These are phyloP conservation scores for Hypericum perforatum DNA, from an alignment of 345 rosid genomes.

Conservation along the genomic window DNA sequence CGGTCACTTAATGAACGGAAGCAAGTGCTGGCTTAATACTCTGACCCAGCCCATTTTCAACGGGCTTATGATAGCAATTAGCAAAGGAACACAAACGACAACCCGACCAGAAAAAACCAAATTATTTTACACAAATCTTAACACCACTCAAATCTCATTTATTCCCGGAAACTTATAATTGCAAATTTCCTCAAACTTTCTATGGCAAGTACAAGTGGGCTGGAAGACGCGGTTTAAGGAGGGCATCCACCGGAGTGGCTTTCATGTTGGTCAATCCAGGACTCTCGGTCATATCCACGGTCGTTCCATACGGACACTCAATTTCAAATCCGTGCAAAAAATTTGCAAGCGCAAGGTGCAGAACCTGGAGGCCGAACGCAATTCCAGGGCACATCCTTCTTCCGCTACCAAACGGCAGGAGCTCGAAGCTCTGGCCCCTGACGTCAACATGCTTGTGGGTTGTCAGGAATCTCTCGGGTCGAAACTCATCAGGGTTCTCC, in stretches of 20 bases:
- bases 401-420: constrained; percentile 5
- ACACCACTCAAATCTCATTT: too few relatives aligned
- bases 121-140: too few relatives aligned
- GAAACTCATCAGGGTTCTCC: constrained; percentile 3
- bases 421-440: constrained; percentile 7
- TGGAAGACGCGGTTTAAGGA: constrained; percentile 5
- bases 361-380: not conserved
- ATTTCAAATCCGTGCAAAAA: constrained; percentile 11
- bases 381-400: constrained; percentile 18
- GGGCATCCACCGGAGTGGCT: constrained; percentile 4
- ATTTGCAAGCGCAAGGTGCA: constrained; percentile 4
- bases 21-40: too few relatives aligned
- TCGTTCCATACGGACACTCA: not conserved
- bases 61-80: too few relatives aligned
- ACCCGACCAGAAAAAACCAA: too few relatives aligned
- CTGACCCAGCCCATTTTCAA: too few relatives aligned
- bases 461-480: constrained; percentile 10
- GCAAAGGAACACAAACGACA: too few relatives aligned
- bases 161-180: too few relatives aligned
- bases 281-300: constrained; percentile 12
- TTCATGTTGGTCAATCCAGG: constrained; percentile 6
- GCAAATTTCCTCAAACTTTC: too few relatives aligned
- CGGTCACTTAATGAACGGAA: too few relatives aligned
- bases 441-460: constrained; percentile 9
- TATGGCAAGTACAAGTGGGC: not conserved